Percentiles rank a stretch among this genome's conserved stretches.
These are phyloP conservation scores for Aspergillus latus DNA, from an alignment of 2,329 filamentous ascomycete genomes.

Conservation along the genomic window DNA sequence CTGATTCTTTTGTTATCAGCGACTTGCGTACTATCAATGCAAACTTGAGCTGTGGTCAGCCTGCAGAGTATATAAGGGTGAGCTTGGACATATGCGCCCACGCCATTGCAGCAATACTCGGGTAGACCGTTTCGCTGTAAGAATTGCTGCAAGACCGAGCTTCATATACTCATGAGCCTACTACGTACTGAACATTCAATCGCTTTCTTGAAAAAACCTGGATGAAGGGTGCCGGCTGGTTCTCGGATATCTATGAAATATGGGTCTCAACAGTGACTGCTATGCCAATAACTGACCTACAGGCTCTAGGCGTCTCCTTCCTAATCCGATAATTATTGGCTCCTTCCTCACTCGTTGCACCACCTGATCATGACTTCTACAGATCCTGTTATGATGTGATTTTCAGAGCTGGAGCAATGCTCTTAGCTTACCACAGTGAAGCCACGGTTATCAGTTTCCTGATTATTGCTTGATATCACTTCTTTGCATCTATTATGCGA, in stretches of 20 bases:
- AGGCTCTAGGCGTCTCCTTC: not conserved
- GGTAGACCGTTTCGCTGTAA: too few species aligned
- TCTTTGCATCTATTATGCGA: conserved; percentile 11
- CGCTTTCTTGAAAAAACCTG: too few species aligned
- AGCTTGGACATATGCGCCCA: too few species aligned
- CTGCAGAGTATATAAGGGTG: too few species aligned
- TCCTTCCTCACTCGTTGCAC: not conserved
- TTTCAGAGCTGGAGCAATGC: not conserved
- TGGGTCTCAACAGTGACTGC: not conserved
- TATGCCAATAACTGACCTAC: not conserved
- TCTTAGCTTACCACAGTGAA: not conserved
- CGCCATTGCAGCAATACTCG: too few species aligned
- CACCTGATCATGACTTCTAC: not conserved
- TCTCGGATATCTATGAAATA: not conserved
- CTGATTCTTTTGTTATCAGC: not conserved
- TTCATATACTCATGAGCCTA: too few species aligned
- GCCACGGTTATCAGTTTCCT: not conserved
- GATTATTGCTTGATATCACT: conserved; percentile 9
- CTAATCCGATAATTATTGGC: not conserved
- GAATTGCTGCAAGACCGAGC: too few species aligned
- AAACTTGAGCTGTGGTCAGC: too few species aligned
- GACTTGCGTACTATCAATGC: too few species aligned
- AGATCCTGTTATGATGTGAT: not conserved
- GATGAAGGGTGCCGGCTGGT: too few species aligned
- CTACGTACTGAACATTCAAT: too few species aligned